phyloP scores from a whole-genome alignment of 1,139 yeast species.

The Eremothecium gossypii region DNA sequence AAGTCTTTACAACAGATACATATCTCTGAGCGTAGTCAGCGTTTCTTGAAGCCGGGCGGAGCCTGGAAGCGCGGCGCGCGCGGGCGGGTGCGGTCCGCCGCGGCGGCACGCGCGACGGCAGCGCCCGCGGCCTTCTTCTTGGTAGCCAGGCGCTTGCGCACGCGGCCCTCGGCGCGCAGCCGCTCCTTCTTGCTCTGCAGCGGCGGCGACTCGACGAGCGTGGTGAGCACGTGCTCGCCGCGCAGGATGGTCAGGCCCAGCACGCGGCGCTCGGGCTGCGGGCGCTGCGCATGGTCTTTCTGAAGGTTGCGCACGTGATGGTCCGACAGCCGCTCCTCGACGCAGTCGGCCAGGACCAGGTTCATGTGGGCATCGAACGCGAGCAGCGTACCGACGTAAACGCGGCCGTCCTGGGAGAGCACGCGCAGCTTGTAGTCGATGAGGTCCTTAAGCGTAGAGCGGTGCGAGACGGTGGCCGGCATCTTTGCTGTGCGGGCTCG shows the following conservation, averaged over 20 bases:
- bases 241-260: slow-evolving; percentile 77
- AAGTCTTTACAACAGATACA: not conserved
- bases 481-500: not conserved
- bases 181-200: slow-evolving; percentile 36
- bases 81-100: slow-evolving; percentile 10
- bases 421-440: slow-evolving; percentile 67
- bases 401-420: slow-evolving; percentile 64
- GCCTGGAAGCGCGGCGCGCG: slow-evolving; percentile 33
- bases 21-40: slow-evolving; percentile 5
- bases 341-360: slow-evolving; percentile 74
- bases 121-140: slow-evolving; percentile 15
- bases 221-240: slow-evolving; percentile 83
- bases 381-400: slow-evolving; percentile 66
- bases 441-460: slow-evolving; percentile 49
- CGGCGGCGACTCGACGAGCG: slow-evolving; percentile 76
- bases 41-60: slow-evolving; percentile 36
- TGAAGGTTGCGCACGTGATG: slow-evolving; percentile 40
- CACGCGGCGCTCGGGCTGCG: slow-evolving; percentile 43
- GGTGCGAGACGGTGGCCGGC: slow-evolving; percentile 17
- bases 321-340: slow-evolving; percentile 70
- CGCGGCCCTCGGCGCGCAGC: slow-evolving; percentile 18
- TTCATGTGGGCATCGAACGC: slow-evolving; percentile 91
- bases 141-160: slow-evolving; percentile 19
- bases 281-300: slow-evolving; percentile 20
- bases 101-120: slow-evolving; percentile 8